phyloP scores from a whole-genome alignment of 495 filamentous ascomycete species.

The Aspergillus cristatus region DNA sequence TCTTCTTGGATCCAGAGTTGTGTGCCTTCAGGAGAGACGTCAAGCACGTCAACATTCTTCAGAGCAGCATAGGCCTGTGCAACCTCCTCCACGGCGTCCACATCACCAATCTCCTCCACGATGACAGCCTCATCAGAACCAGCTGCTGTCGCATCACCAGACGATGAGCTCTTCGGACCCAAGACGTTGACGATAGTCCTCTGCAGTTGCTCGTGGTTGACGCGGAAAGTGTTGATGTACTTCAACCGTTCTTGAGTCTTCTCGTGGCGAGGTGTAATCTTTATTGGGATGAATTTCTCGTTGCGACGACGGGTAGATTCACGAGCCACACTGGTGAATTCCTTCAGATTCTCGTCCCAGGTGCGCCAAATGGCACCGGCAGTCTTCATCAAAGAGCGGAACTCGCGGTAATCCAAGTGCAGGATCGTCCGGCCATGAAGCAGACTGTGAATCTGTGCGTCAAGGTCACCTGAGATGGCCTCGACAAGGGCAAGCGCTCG shows the following conservation, averaged over 20 bases:
- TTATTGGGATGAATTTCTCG: slow-evolving; percentile 97
- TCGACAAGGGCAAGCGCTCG: slow-evolving; percentile 90
- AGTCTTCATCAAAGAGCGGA: slow-evolving; percentile 71
- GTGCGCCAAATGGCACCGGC: slow-evolving; percentile 77
- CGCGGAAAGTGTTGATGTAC: slow-evolving; percentile 88
- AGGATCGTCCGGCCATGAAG: slow-evolving; percentile 81
- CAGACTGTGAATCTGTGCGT: slow-evolving; percentile 72
- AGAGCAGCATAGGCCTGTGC: slow-evolving; percentile 85
- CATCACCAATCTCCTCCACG: slow-evolving; percentile 90
- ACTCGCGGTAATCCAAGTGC: slow-evolving; percentile 85
- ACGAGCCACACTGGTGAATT: slow-evolving; percentile 93
- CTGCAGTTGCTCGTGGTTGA: slow-evolving; percentile 95
- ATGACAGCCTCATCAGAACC: slow-evolving; percentile 54
- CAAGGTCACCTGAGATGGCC: slow-evolving; percentile 92
- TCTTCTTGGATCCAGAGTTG: slow-evolving; percentile 86
- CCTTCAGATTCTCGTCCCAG: slow-evolving; percentile 94
- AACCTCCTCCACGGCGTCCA: slow-evolving; percentile 97
- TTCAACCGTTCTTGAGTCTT: slow-evolving; percentile 81
- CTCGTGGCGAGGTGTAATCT: slow-evolving; percentile 73
- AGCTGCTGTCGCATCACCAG: slow-evolving; percentile 35
- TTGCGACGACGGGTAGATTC: slow-evolving; percentile 84
- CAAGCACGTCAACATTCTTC: slow-evolving; percentile 88
- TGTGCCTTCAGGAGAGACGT: slow-evolving; percentile 82
- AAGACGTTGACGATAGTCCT: slow-evolving; percentile 91
- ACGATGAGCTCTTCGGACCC: slow-evolving; percentile 50